phyloP scores from a whole-genome alignment of 2,329 filamentous ascomycete species.

The Chrysoporthe deuterocubensis region DNA sequence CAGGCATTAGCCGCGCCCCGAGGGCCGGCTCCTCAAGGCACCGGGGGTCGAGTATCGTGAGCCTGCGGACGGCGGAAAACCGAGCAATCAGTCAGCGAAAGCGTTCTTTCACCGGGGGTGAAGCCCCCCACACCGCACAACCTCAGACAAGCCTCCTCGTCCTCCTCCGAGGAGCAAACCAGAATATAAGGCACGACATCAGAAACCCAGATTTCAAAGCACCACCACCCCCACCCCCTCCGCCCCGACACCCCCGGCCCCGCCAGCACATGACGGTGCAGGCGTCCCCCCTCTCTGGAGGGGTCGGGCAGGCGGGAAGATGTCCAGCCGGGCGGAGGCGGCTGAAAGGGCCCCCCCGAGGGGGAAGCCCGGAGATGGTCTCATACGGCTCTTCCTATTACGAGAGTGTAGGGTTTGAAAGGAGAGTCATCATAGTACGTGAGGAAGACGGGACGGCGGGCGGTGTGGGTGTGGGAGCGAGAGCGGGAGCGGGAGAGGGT shows the following conservation, averaged over 20 bases:
- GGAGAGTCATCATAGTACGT: slow-evolving; percentile 41
- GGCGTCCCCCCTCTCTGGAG: slow-evolving; percentile 29
- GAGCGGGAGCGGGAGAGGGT: neutral
- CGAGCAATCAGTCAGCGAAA: no score
- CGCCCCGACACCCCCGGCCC: slow-evolving; percentile 32
- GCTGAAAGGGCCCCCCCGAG: slow-evolving; percentile 22
- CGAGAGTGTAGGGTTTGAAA: slow-evolving; percentile 40
- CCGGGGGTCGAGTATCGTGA: no score
- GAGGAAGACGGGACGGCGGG: neutral
- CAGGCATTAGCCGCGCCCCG: no score
- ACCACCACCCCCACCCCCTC: slow-evolving; percentile 41
- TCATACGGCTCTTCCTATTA: slow-evolving; percentile 50
- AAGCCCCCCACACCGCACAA: neutral
- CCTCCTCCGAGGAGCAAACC: neutral
- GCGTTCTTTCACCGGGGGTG: no score
- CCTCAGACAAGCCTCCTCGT: neutral
- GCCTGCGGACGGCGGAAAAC: no score
- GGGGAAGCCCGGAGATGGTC: slow-evolving; percentile 35
- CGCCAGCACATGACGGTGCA: slow-evolving; percentile 44
- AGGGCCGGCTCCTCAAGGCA: no score
- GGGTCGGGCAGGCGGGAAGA: slow-evolving; percentile 25
- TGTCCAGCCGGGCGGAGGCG: slow-evolving; percentile 25
- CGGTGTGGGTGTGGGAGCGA: neutral
- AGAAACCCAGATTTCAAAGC: slow-evolving; percentile 47
- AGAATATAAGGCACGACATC: slow-evolving; percentile 29